Evolutionary conservation across 805 yeast genomes (phyloP).

Genomic region (Lachancea kluyveri): DNA sequence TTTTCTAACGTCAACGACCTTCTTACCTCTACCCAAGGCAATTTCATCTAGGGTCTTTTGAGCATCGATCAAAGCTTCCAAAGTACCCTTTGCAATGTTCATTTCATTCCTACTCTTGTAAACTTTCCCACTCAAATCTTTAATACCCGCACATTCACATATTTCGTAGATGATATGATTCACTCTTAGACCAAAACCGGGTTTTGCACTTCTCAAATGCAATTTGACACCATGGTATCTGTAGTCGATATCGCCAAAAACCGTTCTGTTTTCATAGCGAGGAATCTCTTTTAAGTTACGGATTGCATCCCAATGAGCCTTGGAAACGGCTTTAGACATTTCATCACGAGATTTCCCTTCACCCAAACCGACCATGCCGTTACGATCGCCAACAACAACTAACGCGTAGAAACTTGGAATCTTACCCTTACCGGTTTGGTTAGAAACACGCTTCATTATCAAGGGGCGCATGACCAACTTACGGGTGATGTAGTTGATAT

Average conservation of each 20-base stretch:
- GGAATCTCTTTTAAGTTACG: constrained; percentile 78
- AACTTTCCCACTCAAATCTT: constrained; percentile 86
- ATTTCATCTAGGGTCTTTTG: constrained; percentile 82
- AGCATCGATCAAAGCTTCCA: constrained; percentile 68
- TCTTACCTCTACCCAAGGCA: constrained; percentile 90
- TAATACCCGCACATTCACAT: constrained; percentile 89
- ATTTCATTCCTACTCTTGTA: constrained; percentile 89
- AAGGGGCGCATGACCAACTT: constrained; percentile 59
- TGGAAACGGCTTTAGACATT: constrained; percentile 64
- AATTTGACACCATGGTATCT: constrained; percentile 85
- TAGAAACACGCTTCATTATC: constrained; percentile 73
- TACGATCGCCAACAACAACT: constrained; percentile 86
- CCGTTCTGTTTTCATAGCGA: constrained; percentile 86
- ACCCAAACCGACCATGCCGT: constrained; percentile 92
- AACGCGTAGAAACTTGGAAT: constrained; percentile 75
- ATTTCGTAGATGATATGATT: constrained; percentile 86
- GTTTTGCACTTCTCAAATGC: constrained; percentile 77
- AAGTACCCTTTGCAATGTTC: constrained; percentile 87
- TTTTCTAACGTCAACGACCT: constrained; percentile 86
- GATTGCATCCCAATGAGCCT: constrained; percentile 92
- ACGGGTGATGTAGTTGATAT: constrained; percentile 48
- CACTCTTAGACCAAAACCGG: constrained; percentile 90
- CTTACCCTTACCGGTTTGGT: constrained; percentile 90
- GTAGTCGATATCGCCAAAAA: constrained; percentile 73
- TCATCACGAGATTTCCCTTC: constrained; percentile 86